phyloP scores from a whole-genome alignment of 2,329 filamentous ascomycete species.

The Blastomyces silverae region DNA sequence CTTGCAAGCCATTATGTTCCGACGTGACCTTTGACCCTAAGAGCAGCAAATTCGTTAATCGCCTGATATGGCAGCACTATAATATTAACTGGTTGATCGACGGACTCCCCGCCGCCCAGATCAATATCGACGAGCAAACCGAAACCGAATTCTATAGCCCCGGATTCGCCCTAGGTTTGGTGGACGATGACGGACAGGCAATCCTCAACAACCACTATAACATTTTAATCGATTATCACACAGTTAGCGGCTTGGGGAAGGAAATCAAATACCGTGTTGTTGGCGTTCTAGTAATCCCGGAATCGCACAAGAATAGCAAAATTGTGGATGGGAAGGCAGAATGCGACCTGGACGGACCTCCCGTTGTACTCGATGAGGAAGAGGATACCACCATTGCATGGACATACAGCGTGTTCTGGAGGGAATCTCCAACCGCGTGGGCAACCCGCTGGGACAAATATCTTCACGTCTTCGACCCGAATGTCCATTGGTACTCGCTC shows the following conservation, averaged over 20 bases:
- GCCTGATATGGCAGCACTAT: conserved; percentile 74
- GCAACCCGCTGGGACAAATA: conserved; percentile 99
- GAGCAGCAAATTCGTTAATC: conserved; percentile 72
- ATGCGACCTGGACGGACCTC: conserved; percentile 54
- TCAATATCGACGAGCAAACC: conserved; percentile 68
- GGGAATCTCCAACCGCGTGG: conserved; percentile 75
- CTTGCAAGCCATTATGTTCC: conserved; percentile 73
- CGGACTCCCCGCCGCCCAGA: conserved; percentile 82
- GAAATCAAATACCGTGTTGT: conserved; percentile 75
- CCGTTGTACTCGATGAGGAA: conserved; percentile 59
- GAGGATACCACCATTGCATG: conserved; percentile 65
- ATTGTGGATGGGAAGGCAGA: conserved; percentile 50
- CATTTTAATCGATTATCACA: conserved; percentile 86
- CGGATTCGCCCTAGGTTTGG: conserved; percentile 70
- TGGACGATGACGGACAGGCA: conserved; percentile 50
- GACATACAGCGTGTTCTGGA: conserved; percentile 92
- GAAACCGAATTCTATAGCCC: conserved; percentile 80
- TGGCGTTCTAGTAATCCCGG: conserved; percentile 80
- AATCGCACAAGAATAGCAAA: conserved; percentile 57
- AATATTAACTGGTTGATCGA: conserved; percentile 95
- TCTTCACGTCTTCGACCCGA: conserved; percentile 91
- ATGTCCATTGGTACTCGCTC: conserved; percentile 98
- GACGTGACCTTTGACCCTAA: conserved; percentile 58
- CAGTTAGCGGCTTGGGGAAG: conserved; percentile 54
- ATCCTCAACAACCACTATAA: conserved; percentile 92